A percentile compares a stretch with the other conserved stretches of the same genome.
phyloP scores from a whole-genome alignment of 352 stramenopile genomes.

The Phytopythium montanum region DNA sequence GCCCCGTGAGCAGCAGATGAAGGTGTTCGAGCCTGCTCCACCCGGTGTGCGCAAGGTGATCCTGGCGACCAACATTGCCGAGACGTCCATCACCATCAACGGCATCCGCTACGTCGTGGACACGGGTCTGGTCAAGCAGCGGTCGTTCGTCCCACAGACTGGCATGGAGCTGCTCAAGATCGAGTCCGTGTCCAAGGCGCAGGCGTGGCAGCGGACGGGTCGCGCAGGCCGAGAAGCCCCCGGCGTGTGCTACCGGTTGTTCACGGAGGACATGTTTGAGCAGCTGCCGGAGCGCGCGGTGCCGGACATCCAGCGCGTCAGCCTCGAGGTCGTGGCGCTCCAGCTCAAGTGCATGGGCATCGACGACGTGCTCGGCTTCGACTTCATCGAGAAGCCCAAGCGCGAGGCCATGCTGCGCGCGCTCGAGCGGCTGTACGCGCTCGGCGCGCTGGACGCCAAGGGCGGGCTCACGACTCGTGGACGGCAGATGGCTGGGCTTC shows the following conservation, averaged over 20 bases:
- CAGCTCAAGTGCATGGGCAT: conserved; percentile 88
- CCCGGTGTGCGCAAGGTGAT: conserved; percentile 91
- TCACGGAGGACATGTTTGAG: conserved; percentile 84
- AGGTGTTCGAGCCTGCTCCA: conserved; percentile 88
- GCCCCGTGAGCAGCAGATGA: conserved; percentile 93
- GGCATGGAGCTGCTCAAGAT: conserved; percentile 89
- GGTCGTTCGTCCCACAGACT: conserved; percentile 82
- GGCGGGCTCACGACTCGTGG: conserved; percentile 68
- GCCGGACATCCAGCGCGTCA: conserved; percentile 85
- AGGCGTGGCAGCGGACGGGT: conserved; percentile 90
- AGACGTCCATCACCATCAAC: conserved; percentile 99
- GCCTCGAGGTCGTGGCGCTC: conserved; percentile 77
- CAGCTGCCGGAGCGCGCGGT: conserved; percentile 70
- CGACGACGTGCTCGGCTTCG: conserved; percentile 80
- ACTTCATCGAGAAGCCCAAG: conserved; percentile 88
- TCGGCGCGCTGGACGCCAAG: conserved; percentile 60
- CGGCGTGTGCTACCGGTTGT: conserved; percentile 81
- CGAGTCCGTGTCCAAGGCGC: conserved; percentile 85
- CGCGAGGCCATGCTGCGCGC: conserved; percentile 71
- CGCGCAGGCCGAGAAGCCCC: conserved; percentile 82
- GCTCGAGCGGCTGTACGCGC: conserved; percentile 80
- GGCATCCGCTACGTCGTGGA: conserved; percentile 91
- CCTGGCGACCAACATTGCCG: conserved; percentile 94
- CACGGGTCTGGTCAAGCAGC: conserved; percentile 86
- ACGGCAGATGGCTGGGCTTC: conserved; percentile 81